A percentile compares a stretch with the other conserved stretches of the same genome.
Conservation (phyloP, 2,329 filamentous ascomycete species). For the Sarocladium oryzae region DNA sequence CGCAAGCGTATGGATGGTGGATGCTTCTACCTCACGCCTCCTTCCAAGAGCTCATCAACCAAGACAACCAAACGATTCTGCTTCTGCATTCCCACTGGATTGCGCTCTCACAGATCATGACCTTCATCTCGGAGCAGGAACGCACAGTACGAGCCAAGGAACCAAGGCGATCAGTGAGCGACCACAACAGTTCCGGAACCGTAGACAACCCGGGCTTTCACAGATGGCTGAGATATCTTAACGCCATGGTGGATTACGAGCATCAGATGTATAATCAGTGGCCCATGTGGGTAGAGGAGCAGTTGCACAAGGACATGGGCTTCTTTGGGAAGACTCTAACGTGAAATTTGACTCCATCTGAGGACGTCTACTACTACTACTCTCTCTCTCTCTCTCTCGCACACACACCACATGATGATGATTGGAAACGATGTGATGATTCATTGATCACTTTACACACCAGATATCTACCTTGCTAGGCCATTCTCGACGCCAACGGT, state of each 20-base stretch:
- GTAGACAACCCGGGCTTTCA: conserved; percentile 35
- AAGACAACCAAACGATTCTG: conserved; percentile 36
- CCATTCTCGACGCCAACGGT: no score
- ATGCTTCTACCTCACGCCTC: conserved; percentile 47
- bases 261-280: conserved; percentile 42
- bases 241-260: conserved; percentile 37
- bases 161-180: conserved; percentile 12
- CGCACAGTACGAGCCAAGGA: conserved; percentile 23
- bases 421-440: no score
- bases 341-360: conserved; percentile 10
- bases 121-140: conserved; percentile 38
- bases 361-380: no score
- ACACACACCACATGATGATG: no score
- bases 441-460: no score
- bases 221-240: conserved; percentile 46
- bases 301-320: conserved; percentile 36
- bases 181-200: conserved; percentile 11
- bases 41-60: conserved; percentile 45
- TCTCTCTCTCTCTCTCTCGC: no score
- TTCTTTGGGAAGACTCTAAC: conserved; percentile 34
- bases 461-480: no score
- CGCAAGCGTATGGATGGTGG: conserved; percentile 49
- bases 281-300: conserved; percentile 48
- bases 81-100: conserved; percentile 50
- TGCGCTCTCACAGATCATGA: conserved; percentile 48